phyloP scores from a whole-genome alignment of 2,329 filamentous ascomycete genomes.

The Colletotrichum spaethianum region DNA sequence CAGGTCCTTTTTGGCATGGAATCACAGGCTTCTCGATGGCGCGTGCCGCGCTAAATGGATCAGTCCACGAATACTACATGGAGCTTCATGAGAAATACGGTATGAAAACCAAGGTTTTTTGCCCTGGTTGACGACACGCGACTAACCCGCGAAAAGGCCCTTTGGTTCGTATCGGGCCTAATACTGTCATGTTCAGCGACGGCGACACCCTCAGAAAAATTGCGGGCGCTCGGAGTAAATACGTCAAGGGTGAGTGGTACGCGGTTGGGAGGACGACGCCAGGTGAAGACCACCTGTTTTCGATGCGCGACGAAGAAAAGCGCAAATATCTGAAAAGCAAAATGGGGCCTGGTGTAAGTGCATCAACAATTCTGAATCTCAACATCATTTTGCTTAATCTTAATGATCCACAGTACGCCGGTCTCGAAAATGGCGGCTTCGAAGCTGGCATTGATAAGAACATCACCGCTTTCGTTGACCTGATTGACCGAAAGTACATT shows the following conservation, averaged over 20 bases:
- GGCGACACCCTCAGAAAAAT: constrained; percentile 34
- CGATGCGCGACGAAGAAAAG: constrained; percentile 51
- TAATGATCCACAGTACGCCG: constrained; percentile 24
- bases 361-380: not conserved
- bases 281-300: constrained; percentile 50
- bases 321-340: constrained; percentile 61
- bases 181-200: constrained; percentile 42
- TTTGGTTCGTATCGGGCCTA: constrained; percentile 43
- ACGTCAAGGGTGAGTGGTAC: constrained; percentile 43
- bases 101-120: not conserved
- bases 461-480: constrained; percentile 27
- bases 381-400: not conserved
- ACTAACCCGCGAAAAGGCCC: constrained; percentile 43
- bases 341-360: constrained; percentile 60
- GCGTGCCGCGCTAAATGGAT: constrained; percentile 24
- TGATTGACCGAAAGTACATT: constrained; percentile 40
- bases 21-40: constrained; percentile 51
- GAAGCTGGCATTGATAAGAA: constrained; percentile 36
- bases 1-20: constrained; percentile 50
- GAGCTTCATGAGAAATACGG: constrained; percentile 35
- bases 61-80: constrained; percentile 33
- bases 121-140: constrained; percentile 29
- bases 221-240: constrained; percentile 33
- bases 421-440: constrained; percentile 37
- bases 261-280: constrained; percentile 49